These are phyloP conservation scores for Oenanthe sinensis DNA, from an alignment of 129 eudicot genomes.

Conservation along the genomic window DNA sequence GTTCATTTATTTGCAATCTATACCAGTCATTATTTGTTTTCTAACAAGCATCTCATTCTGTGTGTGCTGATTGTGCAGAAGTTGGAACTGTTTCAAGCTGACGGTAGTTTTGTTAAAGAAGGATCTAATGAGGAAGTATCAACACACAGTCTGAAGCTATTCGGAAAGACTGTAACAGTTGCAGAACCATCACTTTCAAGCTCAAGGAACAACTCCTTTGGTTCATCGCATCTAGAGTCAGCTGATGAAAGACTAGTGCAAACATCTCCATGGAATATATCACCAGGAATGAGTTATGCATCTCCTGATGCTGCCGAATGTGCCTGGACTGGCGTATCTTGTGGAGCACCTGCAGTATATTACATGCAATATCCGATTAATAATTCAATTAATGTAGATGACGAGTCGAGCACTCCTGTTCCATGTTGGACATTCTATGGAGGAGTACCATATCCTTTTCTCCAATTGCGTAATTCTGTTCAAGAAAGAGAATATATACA, in stretches of 20 bases:
- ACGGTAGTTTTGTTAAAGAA: conserved; percentile 20
- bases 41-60: neutral
- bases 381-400: conserved; percentile 8
- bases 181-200: conserved; percentile 24
- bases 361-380: neutral
- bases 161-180: conserved; percentile 66
- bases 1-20: neutral
- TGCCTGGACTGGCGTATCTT: conserved; percentile 25
- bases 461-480: conserved; percentile 18
- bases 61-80: conserved; percentile 25
- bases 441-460: conserved; percentile 26
- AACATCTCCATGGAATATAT: conserved; percentile 13
- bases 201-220: conserved; percentile 5
- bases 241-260: conserved; percentile 16
- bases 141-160: conserved; percentile 58
- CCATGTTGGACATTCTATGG: conserved; percentile 50
- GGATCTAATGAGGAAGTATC: conserved; percentile 29
- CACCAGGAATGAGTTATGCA: conserved; percentile 1
- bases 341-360: conserved; percentile 13
- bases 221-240: conserved; percentile 7
- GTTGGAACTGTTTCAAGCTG: conserved; percentile 39
- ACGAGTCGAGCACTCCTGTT: conserved; percentile 13
- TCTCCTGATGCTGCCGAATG: conserved; percentile 1
- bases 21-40: neutral
- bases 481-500: conserved; percentile 13